These are phyloP conservation scores for Pichia insulana DNA, from an alignment of 805 yeast species.

Conservation along the genomic window DNA sequence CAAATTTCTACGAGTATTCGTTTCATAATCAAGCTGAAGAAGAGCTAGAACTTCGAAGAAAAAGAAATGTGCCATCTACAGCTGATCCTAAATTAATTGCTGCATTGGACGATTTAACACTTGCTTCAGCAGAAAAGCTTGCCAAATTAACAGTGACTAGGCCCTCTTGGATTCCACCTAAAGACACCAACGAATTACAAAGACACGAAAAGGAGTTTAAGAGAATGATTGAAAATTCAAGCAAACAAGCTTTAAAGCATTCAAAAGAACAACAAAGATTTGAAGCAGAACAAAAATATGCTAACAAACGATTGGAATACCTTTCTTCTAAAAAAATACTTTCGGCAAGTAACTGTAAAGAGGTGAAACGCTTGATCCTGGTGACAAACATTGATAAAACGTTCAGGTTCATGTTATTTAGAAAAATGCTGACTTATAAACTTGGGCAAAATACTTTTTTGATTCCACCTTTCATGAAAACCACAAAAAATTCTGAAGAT, in stretches of 20 bases:
- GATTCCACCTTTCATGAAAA: slow-evolving; percentile 5
- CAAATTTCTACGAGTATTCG: slow-evolving; percentile 34
- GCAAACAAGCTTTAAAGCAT: slow-evolving; percentile 24
- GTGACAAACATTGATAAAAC: slow-evolving; percentile 22
- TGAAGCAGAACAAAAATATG: slow-evolving; percentile 25
- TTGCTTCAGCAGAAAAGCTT: slow-evolving; percentile 55
- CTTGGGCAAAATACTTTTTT: slow-evolving; percentile 1
- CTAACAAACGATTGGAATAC: slow-evolving; percentile 26
- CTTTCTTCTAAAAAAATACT: slow-evolving; percentile 21
- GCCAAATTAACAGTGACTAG: slow-evolving; percentile 49
- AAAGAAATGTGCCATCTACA: slow-evolving; percentile 11
- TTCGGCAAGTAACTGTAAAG: slow-evolving; percentile 25
- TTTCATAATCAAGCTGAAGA: slow-evolving; percentile 28
- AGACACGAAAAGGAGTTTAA: slow-evolving; percentile 51
- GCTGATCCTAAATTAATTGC: slow-evolving; percentile 14
- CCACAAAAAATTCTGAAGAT: not conserved
- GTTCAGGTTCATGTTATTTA: slow-evolving; percentile 16
- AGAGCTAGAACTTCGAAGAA: slow-evolving; percentile 29
- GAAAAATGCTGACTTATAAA: slow-evolving; percentile 12
- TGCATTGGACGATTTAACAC: slow-evolving; percentile 45
- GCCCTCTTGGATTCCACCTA: slow-evolving; percentile 69
- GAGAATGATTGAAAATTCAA: slow-evolving; percentile 27
- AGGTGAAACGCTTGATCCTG: slow-evolving; percentile 27
- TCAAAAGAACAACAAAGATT: slow-evolving; percentile 28
- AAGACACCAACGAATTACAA: slow-evolving; percentile 39